Conservation (phyloP, 345 rosid genomes). For the Alliaria petiolata region DNA sequence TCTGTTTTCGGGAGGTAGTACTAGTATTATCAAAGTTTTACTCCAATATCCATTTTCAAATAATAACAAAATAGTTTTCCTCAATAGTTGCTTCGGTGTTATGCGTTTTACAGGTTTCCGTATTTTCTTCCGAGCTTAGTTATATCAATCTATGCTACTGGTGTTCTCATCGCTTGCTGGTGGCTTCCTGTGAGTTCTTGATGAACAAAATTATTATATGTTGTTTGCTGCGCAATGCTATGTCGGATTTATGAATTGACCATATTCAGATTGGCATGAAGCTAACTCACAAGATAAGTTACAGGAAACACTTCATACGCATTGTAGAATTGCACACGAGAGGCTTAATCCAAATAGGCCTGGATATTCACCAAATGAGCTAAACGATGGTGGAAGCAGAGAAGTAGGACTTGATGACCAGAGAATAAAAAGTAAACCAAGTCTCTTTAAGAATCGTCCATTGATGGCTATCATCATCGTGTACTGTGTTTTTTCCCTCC, state of each 20-base stretch:
- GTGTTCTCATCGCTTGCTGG: conserved; percentile 38
- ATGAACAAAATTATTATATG: not conserved
- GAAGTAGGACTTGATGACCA: conserved; percentile 6
- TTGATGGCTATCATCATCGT: conserved; percentile 53
- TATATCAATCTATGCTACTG: conserved; percentile 57
- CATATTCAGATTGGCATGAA: no score
- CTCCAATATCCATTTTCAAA: not conserved
- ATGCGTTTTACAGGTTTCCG: conserved; percentile 54
- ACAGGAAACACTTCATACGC: conserved; percentile 25
- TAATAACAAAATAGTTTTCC: not conserved
- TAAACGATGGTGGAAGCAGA: conserved; percentile 3
- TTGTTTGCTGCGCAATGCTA: not conserved
- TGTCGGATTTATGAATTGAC: not conserved
- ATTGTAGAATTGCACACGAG: not conserved
- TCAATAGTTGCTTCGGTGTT: not conserved
- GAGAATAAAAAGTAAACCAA: conserved; percentile 27
- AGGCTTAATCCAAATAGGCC: not conserved
- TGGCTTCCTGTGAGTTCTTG: conserved; percentile 57
- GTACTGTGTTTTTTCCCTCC: conserved; percentile 61
- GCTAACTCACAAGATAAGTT: not conserved
- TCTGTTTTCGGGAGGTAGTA: conserved; percentile 65
- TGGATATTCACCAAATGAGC: not conserved
- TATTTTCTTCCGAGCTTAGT: conserved; percentile 70
- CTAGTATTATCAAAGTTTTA: not conserved
- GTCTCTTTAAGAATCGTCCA: conserved; percentile 51